Conservation (phyloP, 2,329 filamentous ascomycete species). For the Penicillium paneum region DNA sequence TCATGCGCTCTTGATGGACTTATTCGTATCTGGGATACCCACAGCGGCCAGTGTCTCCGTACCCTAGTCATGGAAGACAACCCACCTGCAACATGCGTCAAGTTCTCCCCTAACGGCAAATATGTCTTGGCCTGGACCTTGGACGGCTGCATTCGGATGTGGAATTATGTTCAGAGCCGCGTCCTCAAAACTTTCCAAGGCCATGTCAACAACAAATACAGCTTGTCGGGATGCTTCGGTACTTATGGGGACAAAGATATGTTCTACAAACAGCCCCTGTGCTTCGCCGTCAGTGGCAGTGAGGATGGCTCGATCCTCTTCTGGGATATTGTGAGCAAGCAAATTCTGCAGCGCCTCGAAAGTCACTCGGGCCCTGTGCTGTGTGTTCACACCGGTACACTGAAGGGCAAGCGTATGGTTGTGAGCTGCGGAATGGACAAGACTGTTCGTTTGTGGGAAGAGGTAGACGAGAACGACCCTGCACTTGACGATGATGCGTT, state of each 20-base stretch:
- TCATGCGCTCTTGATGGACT: slow-evolving; percentile 89
- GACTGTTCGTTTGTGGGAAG: slow-evolving; percentile 61
- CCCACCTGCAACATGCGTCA: slow-evolving; percentile 80
- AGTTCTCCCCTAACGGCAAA: slow-evolving; percentile 90
- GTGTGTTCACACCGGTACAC: slow-evolving; percentile 57
- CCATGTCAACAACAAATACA: slow-evolving; percentile 78
- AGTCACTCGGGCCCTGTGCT: slow-evolving; percentile 59
- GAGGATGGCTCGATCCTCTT: slow-evolving; percentile 82
- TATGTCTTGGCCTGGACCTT: slow-evolving; percentile 89
- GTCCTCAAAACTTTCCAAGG: slow-evolving; percentile 98
- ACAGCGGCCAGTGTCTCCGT: slow-evolving; percentile 88
- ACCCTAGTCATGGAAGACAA: slow-evolving; percentile 97
- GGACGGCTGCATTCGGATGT: slow-evolving; percentile 84
- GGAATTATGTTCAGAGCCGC: slow-evolving; percentile 88
- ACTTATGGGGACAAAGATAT: slow-evolving; percentile 53
- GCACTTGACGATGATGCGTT: background rate
- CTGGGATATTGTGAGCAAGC: slow-evolving; percentile 88
- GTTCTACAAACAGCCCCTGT: slow-evolving; percentile 14
- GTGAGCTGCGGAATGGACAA: slow-evolving; percentile 63
- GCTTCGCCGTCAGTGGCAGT: slow-evolving; percentile 76
- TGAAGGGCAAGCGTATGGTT: slow-evolving; percentile 48
- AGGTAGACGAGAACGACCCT: slow-evolving; percentile 27
- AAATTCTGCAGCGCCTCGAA: slow-evolving; percentile 66
- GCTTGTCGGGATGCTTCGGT: slow-evolving; percentile 81
- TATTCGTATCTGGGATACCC: slow-evolving; percentile 93